A percentile compares a stretch with the other conserved stretches of the same genome.
phyloP scores from a whole-genome alignment of 176 grass and related monocot species.

The Triticum urartu region DNA sequence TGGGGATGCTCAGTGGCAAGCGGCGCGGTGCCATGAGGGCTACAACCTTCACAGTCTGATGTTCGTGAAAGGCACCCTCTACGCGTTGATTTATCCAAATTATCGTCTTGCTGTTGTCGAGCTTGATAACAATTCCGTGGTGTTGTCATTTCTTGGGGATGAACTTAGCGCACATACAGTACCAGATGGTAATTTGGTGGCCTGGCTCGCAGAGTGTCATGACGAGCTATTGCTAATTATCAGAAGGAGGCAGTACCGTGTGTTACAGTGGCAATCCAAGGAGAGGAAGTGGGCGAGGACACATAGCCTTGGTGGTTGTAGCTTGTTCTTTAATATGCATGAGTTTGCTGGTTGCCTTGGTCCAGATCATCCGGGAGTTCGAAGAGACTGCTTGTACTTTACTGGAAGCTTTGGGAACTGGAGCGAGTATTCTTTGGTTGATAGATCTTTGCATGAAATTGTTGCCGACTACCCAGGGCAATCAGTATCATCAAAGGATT shows the following conservation, averaged over 20 bases:
- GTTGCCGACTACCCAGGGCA: neutral
- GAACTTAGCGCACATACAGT: neutral
- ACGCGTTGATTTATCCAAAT: slow-evolving; percentile 29
- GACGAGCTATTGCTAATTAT: neutral
- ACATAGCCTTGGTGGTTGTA: neutral
- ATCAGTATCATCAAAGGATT: neutral
- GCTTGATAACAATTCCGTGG: neutral
- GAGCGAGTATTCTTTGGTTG: neutral
- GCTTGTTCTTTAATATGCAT: neutral
- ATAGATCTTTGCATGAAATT: neutral
- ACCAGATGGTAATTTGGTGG: neutral
- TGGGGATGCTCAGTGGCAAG: slow-evolving; percentile 25
- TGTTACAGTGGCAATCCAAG: neutral
- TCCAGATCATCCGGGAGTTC: neutral
- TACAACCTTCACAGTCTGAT: slow-evolving; percentile 40
- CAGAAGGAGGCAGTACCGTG: fast-evolving
- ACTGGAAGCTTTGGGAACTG: neutral
- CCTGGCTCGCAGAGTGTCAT: slow-evolving; percentile 6
- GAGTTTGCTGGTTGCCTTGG: neutral
- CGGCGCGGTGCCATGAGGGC: neutral
- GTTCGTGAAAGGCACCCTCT: slow-evolving; percentile 53
- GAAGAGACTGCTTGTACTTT: neutral
- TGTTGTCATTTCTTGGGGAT: slow-evolving; percentile 25
- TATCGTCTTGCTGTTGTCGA: slow-evolving; percentile 23
- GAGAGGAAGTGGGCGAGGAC: neutral